Conservation (phyloP, 1,284 basidiomycete genomes). For the Fistulinella cinereoalba region DNA sequence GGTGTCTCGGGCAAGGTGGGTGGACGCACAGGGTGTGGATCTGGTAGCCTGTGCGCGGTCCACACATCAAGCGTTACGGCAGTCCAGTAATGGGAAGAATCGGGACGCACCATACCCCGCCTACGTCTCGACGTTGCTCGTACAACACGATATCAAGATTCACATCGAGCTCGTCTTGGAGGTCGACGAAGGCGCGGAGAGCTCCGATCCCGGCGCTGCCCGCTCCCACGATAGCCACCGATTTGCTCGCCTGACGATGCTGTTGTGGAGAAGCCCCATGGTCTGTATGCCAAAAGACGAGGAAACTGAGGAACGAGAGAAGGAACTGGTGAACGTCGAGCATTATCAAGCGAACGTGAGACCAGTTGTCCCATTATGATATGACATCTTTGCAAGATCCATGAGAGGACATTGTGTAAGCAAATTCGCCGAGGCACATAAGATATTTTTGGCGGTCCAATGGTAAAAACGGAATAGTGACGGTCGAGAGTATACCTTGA, state of each 20-base stretch:
- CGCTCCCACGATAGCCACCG: constrained; percentile 51
- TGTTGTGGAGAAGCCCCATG: neutral
- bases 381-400: no score
- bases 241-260: constrained; percentile 35
- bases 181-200: constrained; percentile 48
- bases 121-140: constrained; percentile 49
- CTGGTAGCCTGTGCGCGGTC: constrained; percentile 39
- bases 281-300: constrained; percentile 10
- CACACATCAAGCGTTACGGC: no score
- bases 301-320: constrained; percentile 10
- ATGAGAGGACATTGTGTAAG: no score
- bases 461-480: no score
- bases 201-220: constrained; percentile 54
- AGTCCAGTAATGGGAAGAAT: no score
- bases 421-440: no score
- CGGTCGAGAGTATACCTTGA: no score
- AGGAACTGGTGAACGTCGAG: constrained; percentile 8
- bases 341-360: constrained; percentile 4
- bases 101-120: constrained; percentile 51
- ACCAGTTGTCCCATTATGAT: no score
- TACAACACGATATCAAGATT: constrained; percentile 50
- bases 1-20: constrained; percentile 53
- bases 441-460: no score
- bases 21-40: constrained; percentile 39
- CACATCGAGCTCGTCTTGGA: constrained; percentile 38